Evolutionary conservation across 345 rosid species (phyloP).

Genomic region (Psidium friedrichsthalianum): DNA sequence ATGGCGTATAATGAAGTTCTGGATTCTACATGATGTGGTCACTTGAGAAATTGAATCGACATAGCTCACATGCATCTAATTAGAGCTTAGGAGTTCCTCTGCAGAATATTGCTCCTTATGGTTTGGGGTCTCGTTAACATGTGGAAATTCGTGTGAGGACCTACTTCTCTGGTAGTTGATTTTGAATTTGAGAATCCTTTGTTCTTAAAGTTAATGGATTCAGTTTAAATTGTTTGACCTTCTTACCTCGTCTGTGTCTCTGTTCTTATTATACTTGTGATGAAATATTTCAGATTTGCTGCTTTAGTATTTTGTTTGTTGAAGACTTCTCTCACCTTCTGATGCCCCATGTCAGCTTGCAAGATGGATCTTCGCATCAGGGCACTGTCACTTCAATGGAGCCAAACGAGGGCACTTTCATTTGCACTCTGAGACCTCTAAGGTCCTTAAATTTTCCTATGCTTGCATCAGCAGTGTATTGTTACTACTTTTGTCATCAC

Average conservation of each 20-base stretch:
- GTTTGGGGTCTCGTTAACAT: not conserved
- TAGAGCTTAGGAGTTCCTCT: not conserved
- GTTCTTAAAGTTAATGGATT: not conserved
- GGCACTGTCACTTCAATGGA: slow-evolving; percentile 97
- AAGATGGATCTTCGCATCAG: slow-evolving; percentile 79
- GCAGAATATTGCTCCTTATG: not conserved
- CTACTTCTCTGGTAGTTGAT: not conserved
- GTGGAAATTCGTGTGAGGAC: not conserved
- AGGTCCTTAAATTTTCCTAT: slow-evolving; percentile 24
- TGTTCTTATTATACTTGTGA: not conserved
- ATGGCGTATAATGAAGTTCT: not conserved
- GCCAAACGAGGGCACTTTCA: slow-evolving; percentile 77
- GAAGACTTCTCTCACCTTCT: slow-evolving; percentile 5
- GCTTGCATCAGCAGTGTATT: not conserved
- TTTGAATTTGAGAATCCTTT: not conserved
- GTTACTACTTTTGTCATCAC: not conserved
- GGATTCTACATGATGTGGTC: not conserved
- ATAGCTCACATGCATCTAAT: not conserved
- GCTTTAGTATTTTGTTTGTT: not conserved
- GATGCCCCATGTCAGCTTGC: slow-evolving; percentile 53
- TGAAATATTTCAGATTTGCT: not conserved
- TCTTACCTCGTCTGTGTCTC: not conserved
- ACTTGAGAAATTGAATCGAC: not conserved
- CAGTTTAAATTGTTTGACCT: not conserved
- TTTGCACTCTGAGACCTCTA: slow-evolving; percentile 54